A percentile compares a stretch with the other conserved stretches of the same genome.
Conservation (phyloP, 768 basidiomycete genomes). For the Lactarius sp. region DNA sequence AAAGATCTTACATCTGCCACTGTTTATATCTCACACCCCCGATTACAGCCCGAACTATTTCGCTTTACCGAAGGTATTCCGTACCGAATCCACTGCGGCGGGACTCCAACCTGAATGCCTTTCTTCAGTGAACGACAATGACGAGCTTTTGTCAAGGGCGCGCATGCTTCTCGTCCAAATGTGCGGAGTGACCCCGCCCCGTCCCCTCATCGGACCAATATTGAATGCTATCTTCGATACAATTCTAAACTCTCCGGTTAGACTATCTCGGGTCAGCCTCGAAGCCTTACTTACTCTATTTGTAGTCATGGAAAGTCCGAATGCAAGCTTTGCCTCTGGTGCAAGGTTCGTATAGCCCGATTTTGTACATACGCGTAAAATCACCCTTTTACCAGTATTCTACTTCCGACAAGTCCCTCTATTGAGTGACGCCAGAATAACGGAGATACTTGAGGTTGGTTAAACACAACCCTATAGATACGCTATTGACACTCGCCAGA, state of each 20-base stretch:
- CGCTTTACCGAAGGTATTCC: conserved; percentile 61
- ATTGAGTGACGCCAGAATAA: conserved; percentile 67
- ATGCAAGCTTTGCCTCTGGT: conserved; percentile 82
- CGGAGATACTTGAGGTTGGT: conserved; percentile 73
- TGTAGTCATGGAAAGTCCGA: conserved; percentile 81
- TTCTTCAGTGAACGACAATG: conserved; percentile 60
- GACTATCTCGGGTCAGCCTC: conserved; percentile 27
- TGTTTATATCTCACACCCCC: conserved; percentile 12
- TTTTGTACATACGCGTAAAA: neutral
- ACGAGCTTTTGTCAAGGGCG: conserved; percentile 61
- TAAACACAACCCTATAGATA: neutral
- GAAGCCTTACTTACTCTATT: conserved; percentile 12
- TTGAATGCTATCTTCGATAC: conserved; percentile 70
- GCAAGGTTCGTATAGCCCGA: conserved; percentile 45
- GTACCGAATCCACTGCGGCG: neutral
- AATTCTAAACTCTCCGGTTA: conserved; percentile 68
- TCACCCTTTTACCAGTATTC: conserved; percentile 46
- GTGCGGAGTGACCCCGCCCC: conserved; percentile 80
- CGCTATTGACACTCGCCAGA: conserved; percentile 36
- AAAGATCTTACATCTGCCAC: neutral
- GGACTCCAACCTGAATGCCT: neutral
- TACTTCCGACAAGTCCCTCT: conserved; percentile 88
- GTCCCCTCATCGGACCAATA: conserved; percentile 59
- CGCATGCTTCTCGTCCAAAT: conserved; percentile 72
- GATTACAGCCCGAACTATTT: conserved; percentile 63